A percentile compares a stretch with the other conserved stretches of the same genome.
Conservation (phyloP, 306 rosid genomes). For the Prunus campanulata region DNA sequence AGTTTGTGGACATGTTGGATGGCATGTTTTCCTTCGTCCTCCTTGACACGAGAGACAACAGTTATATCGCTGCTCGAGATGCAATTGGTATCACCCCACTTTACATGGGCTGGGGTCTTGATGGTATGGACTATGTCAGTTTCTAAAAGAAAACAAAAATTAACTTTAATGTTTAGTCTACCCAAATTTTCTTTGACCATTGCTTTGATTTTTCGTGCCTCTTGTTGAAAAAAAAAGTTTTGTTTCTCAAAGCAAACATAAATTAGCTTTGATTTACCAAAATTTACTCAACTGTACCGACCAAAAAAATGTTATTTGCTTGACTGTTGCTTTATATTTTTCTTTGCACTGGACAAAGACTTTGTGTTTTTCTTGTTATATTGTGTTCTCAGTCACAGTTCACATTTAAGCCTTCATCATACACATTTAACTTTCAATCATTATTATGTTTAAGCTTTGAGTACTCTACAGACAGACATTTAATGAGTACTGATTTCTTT, state of each 20-base stretch:
- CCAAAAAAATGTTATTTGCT: background rate
- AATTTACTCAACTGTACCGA: background rate
- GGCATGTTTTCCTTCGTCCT: constrained; percentile 95
- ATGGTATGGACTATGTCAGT: constrained; percentile 54
- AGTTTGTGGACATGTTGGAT: constrained; percentile 87
- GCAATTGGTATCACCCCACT: constrained; percentile 90
- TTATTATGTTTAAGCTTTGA: background rate
- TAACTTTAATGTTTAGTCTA: background rate
- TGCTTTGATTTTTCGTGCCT: too few relatives aligned
- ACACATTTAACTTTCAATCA: background rate
- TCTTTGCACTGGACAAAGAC: background rate
- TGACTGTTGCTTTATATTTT: background rate
- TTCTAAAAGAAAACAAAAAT: background rate
- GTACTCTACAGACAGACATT: background rate
- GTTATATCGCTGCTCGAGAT: constrained; percentile 90
- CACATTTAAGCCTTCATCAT: background rate
- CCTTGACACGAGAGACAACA: constrained; percentile 79
- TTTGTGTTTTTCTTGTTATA: background rate
- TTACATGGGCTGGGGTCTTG: constrained; percentile 98
- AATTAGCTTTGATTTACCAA: background rate
- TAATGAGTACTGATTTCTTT: constrained; percentile 23
- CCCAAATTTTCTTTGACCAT: background rate
- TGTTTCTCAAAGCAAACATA: background rate
- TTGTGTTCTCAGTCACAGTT: background rate
- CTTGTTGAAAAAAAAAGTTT: background rate